Conservation (phyloP, 345 rosid genomes). For the Garcia nutans region DNA sequence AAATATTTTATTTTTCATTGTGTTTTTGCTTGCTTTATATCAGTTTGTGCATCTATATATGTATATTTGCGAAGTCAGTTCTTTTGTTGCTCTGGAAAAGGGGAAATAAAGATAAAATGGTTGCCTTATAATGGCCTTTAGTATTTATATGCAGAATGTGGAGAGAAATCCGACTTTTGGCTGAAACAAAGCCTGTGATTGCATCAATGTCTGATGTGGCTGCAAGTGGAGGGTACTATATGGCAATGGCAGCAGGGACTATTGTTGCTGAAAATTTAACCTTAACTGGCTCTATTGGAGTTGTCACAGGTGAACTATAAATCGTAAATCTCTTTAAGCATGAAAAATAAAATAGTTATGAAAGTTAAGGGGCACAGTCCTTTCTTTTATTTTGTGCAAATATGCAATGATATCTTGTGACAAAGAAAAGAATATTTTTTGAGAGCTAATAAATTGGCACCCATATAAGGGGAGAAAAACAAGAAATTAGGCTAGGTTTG, state of each 20-base stretch:
- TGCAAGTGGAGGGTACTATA: constrained; percentile 97
- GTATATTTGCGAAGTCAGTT: not conserved
- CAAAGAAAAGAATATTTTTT: not conserved
- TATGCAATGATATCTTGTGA: not conserved
- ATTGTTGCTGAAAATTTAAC: constrained; percentile 81
- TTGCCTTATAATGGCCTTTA: not conserved
- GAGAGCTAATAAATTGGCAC: not conserved
- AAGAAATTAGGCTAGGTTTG: not conserved
- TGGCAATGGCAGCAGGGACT: constrained; percentile 87
- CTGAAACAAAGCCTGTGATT: constrained; percentile 76
- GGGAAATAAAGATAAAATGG: not conserved
- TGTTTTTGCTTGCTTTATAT: too few relatives aligned
- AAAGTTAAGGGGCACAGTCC: not conserved
- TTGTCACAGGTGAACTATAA: constrained; percentile 68
- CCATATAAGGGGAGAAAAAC: not conserved
- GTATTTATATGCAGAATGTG: constrained; percentile 61
- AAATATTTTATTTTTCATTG: too few relatives aligned
- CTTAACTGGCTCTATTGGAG: constrained; percentile 89
- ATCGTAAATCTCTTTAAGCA: not conserved
- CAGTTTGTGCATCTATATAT: too few relatives aligned
- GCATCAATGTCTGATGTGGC: constrained; percentile 97
- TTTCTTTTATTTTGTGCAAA: not conserved
- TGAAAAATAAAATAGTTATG: not conserved
- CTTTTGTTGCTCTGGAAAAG: constrained; percentile 5
- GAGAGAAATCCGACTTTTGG: constrained; percentile 90